Conservation (phyloP, 2,329 filamentous ascomycete genomes). For the Cladosporium velox region DNA sequence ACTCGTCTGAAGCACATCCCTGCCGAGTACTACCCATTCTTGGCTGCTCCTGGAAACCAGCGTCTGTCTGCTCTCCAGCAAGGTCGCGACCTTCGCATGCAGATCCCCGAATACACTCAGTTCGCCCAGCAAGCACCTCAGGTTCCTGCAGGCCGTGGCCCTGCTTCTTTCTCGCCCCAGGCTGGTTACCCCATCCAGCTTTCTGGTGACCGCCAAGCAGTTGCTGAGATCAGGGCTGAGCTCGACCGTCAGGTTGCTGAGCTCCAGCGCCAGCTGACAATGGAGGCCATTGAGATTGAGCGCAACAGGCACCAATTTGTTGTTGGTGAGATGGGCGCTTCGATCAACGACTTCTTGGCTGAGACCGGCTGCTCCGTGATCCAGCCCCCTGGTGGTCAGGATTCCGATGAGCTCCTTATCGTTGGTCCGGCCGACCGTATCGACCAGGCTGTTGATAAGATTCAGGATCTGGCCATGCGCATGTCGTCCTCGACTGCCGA, state of each 20-base stretch:
- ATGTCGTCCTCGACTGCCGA: constrained; percentile 86
- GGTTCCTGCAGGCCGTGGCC: constrained; percentile 62
- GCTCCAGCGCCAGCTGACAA: constrained; percentile 71
- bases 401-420: constrained; percentile 81
- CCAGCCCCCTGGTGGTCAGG: constrained; percentile 71
- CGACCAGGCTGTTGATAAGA: constrained; percentile 73
- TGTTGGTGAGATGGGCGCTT: constrained; percentile 77
- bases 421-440: constrained; percentile 77
- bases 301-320: constrained; percentile 93
- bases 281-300: constrained; percentile 80
- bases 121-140: constrained; percentile 68
- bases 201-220: constrained; percentile 79
- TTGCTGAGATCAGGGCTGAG: constrained; percentile 75
- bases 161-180: constrained; percentile 70
- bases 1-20: constrained; percentile 82
- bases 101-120: constrained; percentile 78
- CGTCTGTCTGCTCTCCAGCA: constrained; percentile 68
- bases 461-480: constrained; percentile 83
- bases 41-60: constrained; percentile 76
- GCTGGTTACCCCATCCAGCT: constrained; percentile 78
- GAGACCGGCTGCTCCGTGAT: constrained; percentile 90
- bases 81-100: constrained; percentile 74
- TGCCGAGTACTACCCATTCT: constrained; percentile 92
- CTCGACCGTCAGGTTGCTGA: constrained; percentile 78
- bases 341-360: constrained; percentile 81